A percentile compares a stretch with the other conserved stretches of the same genome.
Conservation (phyloP, 2,329 filamentous ascomycete genomes). For the Herpomyces periplanetae region DNA sequence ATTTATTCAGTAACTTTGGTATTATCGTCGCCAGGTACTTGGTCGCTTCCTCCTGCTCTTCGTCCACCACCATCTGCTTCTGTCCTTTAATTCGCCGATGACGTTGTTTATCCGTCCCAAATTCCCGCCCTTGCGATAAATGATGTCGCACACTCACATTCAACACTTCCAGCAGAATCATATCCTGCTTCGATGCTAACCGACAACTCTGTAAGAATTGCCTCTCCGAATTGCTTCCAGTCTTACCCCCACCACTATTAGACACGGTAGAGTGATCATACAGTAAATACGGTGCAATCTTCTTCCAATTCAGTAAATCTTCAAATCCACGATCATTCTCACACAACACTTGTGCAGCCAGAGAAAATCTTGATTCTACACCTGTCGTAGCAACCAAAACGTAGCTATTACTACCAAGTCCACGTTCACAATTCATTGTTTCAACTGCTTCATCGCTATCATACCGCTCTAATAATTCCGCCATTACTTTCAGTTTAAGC, state of each 20-base stretch:
- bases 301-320: constrained; percentile 53
- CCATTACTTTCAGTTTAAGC: constrained; percentile 67
- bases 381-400: constrained; percentile 18
- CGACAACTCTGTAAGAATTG: constrained; percentile 30
- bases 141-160: constrained; percentile 39
- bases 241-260: constrained; percentile 12
- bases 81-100: constrained; percentile 15
- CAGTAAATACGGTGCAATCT: constrained; percentile 52
- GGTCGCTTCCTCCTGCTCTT: constrained; percentile 37
- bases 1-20: constrained; percentile 60
- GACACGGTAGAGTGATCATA: constrained; percentile 42
- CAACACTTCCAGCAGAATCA: constrained; percentile 49
- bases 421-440: constrained; percentile 11
- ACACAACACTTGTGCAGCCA: constrained; percentile 52
- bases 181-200: constrained; percentile 34
- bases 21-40: constrained; percentile 37
- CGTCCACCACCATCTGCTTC: constrained; percentile 19
- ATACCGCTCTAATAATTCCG: constrained; percentile 43
- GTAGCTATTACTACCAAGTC: constrained; percentile 7
- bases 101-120: constrained; percentile 8
- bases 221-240: constrained; percentile 17
- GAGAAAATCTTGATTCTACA: constrained; percentile 39
- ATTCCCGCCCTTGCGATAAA: constrained; percentile 23
- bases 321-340: constrained; percentile 41
- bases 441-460: constrained; percentile 24